A percentile compares a stretch with the other conserved stretches of the same genome.
These are phyloP conservation scores for Penicillium psychrosexuale DNA, from an alignment of 2,329 filamentous ascomycete species.

Conservation along the genomic window DNA sequence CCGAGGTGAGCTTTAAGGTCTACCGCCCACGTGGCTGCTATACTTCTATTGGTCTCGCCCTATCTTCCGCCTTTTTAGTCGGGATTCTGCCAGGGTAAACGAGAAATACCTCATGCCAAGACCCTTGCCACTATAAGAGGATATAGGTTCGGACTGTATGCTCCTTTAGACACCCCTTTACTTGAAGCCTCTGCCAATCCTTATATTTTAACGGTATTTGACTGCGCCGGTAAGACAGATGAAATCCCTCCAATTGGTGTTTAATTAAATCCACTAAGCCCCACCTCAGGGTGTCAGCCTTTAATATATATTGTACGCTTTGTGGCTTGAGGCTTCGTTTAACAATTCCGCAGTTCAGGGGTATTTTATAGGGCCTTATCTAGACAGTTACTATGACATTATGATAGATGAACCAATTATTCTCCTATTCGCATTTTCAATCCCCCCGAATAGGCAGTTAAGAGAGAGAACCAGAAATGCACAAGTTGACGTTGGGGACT, in stretches of 20 bases:
- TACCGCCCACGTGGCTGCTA: no score
- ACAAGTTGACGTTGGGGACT: background rate
- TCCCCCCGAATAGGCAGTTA: background rate
- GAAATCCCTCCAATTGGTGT: background rate
- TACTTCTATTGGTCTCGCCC: no score
- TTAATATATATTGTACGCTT: background rate
- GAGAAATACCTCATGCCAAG: no score
- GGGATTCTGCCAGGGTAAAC: no score
- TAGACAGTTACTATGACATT: no score
- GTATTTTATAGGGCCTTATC: background rate
- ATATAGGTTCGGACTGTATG: no score
- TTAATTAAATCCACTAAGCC: accelerated
- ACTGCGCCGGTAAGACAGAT: background rate
- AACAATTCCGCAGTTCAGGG: background rate
- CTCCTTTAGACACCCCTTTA: no score
- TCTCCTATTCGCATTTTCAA: background rate
- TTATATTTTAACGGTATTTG: no score
- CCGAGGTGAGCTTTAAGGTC: no score
- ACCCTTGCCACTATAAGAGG: no score
- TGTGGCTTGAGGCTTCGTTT: background rate
- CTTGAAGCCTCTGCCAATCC: no score
- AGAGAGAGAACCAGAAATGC: background rate
- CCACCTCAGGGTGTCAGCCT: background rate
- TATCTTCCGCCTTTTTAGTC: no score
- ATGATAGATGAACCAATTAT: background rate